These are phyloP conservation scores for Aspergillus mulundensis DNA, from an alignment of 495 filamentous ascomycete genomes.

Conservation along the genomic window DNA sequence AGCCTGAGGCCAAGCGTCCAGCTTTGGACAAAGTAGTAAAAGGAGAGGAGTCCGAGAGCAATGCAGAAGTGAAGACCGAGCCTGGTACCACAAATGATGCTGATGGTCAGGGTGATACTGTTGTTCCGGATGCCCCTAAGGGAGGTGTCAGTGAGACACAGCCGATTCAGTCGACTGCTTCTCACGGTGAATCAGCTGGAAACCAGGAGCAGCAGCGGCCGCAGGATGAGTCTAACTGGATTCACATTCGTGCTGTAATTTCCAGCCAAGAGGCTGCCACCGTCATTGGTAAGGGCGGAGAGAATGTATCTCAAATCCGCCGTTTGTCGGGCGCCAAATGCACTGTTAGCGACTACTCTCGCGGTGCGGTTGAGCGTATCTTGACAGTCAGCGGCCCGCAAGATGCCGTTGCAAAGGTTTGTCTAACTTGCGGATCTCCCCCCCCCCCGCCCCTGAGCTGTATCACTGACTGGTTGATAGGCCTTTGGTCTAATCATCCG, in stretches of 20 bases:
- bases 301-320: constrained; percentile 94
- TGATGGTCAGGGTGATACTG: constrained; percentile 59
- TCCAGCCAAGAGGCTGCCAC: constrained; percentile 96
- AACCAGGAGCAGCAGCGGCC: constrained; percentile 49
- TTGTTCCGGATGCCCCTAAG: constrained; percentile 71
- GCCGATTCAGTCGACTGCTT: constrained; percentile 63
- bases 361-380: constrained; percentile 94
- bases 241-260: constrained; percentile 93
- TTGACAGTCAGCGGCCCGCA: constrained; percentile 93
- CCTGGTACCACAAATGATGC: constrained; percentile 38
- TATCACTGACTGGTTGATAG: constrained; percentile 40
- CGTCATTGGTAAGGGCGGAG: constrained; percentile 96
- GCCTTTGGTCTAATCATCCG: constrained; percentile 97
- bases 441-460: not conserved
- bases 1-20: constrained; percentile 94
- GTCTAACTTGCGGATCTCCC: constrained; percentile 16
- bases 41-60: constrained; percentile 46
- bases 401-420: constrained; percentile 94
- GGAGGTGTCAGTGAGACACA: constrained; percentile 46
- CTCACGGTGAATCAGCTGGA: constrained; percentile 49
- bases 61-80: constrained; percentile 53
- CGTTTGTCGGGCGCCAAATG: constrained; percentile 92
- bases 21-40: constrained; percentile 88
- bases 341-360: constrained; percentile 95
- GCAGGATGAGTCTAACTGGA: constrained; percentile 91